Evolutionary conservation across 331 rosid genomes (phyloP).

Genomic region (Saraca asoca): DNA sequence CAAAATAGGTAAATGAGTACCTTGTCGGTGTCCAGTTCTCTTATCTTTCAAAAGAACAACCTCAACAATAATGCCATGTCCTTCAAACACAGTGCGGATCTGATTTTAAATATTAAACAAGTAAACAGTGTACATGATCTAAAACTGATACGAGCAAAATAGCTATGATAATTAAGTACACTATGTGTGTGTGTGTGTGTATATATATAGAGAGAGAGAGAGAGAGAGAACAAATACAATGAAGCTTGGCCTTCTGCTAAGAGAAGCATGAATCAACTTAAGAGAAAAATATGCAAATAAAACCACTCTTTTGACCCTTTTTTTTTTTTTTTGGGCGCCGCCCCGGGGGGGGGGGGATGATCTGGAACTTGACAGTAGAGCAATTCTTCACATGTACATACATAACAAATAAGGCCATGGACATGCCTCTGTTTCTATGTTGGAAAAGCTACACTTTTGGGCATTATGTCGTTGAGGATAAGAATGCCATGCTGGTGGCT

Average conservation of each 20-base stretch:
- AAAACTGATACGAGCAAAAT: conserved; percentile 15
- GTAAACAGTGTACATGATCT: background rate
- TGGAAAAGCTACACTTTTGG: background rate
- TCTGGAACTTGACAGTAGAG: conserved; percentile 24
- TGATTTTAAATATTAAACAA: conserved; percentile 35
- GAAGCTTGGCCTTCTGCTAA: conserved; percentile 5
- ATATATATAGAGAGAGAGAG: background rate
- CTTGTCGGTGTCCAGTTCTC: conserved; percentile 74
- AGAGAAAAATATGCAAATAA: conserved; percentile 3
- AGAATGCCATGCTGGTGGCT: background rate
- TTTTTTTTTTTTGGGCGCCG: background rate
- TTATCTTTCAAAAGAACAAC: conserved; percentile 76
- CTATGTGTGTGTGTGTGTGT: too few relatives aligned
- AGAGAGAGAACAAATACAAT: conserved; percentile 6
- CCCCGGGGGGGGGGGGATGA: background rate
- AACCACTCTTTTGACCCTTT: background rate
- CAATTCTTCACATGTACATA: background rate
- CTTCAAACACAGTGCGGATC: conserved; percentile 75
- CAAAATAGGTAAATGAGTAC: conserved; percentile 39
- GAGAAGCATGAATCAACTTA: conserved; percentile 14
- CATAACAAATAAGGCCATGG: conserved; percentile 11
- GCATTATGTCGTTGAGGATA: background rate
- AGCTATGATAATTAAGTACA: conserved; percentile 4
- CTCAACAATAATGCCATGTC: conserved; percentile 70
- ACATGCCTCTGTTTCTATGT: conserved; percentile 16